Evolutionary conservation across 768 basidiomycete species (phyloP), one percentile per base, ranked within the genome.

Genomic region (Suillus discolor): DNA sequence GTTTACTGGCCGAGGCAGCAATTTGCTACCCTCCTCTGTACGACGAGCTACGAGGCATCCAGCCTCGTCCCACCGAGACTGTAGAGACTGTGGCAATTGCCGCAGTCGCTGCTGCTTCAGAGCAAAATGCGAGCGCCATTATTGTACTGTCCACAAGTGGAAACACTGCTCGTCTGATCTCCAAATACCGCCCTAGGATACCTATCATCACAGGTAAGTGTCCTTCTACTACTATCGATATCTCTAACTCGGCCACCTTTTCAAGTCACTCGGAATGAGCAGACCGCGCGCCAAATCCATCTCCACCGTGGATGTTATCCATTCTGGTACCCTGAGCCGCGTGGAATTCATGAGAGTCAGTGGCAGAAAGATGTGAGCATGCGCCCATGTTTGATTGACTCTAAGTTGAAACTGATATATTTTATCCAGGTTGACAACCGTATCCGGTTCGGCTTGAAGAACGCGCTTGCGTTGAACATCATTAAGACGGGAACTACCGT

Each of bases 301-400:
- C 82, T 99, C 71, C 92, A 97, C 83, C 90, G 97, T 70, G 97
- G 94, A 66, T 93, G 92, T 80, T 99, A 99, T 79, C 97, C 97
- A 31, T 94, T 97, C 86, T 93, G 90, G 90, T 99, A 97, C 84
- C 82, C 89, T 49, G 96, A 97, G 82, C 92, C 95, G n/a, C 87
- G 96, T 57, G 95, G 96, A 59, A 85, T 96, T 68, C 87, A 87
- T 66, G 84, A 85, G 54, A 87, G 92, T 75, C 95, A 97, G 79
- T 99, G 97, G 97, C 97, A 99, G 83, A 94, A 87, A 49, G 97
- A 99, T 79, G 97, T 96, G 75, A 79, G 92, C 44, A 31, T 28
- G 25, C 11, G 18, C 68, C 23, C 6, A 25, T 7, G 61, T 57
- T 3, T 45, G 16, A 44, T 53, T 7, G 44, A 55, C 31, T 65